A percentile compares a stretch with the other conserved stretches of the same genome.
phyloP scores from a whole-genome alignment of 768 basidiomycete genomes.

The Termitomyces sp. region DNA sequence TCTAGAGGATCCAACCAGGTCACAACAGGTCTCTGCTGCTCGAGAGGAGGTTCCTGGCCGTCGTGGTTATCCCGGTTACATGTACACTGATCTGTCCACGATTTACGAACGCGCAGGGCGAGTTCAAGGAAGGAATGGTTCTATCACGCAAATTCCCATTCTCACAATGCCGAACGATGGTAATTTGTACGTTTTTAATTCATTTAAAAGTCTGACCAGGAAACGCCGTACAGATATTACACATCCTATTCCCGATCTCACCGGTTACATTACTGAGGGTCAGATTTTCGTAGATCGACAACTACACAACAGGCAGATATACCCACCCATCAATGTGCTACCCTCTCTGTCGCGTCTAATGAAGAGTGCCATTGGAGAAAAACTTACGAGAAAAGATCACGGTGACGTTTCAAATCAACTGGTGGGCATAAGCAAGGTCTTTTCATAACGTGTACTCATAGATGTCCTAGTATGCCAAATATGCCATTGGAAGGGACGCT shows the following conservation, averaged over 20 bases:
- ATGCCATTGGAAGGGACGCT: conserved; percentile 95
- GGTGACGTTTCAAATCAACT: conserved; percentile 99
- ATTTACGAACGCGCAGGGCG: conserved; percentile 99
- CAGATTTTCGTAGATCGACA: conserved; percentile 99
- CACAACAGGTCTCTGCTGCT: conserved; percentile 83
- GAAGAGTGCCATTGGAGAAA: conserved; percentile 99
- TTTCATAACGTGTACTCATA: background rate
- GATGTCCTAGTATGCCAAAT: conserved; percentile 79
- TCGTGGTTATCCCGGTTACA: conserved; percentile 96
- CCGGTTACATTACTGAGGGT: conserved; percentile 98
- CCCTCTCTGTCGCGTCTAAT: conserved; percentile 98
- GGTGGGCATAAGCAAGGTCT: conserved; percentile 41
- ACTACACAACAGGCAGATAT: conserved; percentile 94
- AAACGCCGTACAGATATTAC: conserved; percentile 75
- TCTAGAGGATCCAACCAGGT: conserved; percentile 3
- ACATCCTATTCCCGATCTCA: conserved; percentile 99
- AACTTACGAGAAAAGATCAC: conserved; percentile 96
- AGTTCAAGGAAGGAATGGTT: conserved; percentile 95
- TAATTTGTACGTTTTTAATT: conserved; percentile 29
- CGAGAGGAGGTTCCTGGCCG: conserved; percentile 99
- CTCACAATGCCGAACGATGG: conserved; percentile 99
- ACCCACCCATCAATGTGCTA: conserved; percentile 98
- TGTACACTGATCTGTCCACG: conserved; percentile 99
- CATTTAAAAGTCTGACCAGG: conserved; percentile 11
- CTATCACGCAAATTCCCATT: conserved; percentile 99